Evolutionary conservation across 1,284 basidiomycete species (phyloP).

Genomic region (Cutaneotrichosporon cavernicola): DNA sequence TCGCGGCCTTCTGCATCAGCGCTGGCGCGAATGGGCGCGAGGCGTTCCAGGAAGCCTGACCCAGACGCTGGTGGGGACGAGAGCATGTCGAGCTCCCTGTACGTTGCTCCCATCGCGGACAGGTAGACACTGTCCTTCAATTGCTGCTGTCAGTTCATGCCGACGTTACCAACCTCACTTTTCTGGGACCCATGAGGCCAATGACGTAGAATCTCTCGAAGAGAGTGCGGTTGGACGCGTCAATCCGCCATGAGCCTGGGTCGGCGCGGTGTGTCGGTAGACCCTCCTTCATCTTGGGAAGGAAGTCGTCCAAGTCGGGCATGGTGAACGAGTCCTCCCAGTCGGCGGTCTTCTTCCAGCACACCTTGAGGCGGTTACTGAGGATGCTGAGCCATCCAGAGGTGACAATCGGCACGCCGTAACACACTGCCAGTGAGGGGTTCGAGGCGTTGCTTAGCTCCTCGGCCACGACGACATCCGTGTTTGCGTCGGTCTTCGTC

Average conservation of each 20-base stretch:
- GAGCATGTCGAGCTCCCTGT: conserved; percentile 38
- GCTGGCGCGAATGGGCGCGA: conserved; percentile 26
- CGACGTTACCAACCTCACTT: neutral
- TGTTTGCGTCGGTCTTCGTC: conserved; percentile 4
- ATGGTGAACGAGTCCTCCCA: conserved; percentile 40
- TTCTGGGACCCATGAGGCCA: conserved; percentile 23
- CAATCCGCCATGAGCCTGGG: conserved; percentile 31
- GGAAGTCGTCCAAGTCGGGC: conserved; percentile 31
- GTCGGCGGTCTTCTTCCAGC: conserved; percentile 46
- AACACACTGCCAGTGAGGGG: conserved; percentile 37
- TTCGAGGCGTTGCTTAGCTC: conserved; percentile 21
- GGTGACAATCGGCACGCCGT: conserved; percentile 38
- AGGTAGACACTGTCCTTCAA: conserved; percentile 35
- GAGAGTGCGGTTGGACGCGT: conserved; percentile 28
- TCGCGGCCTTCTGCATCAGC: conserved; percentile 15
- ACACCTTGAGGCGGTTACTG: conserved; percentile 21
- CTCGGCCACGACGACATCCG: conserved; percentile 31
- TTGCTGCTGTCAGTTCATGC: conserved; percentile 8
- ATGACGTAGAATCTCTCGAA: conserved; percentile 40
- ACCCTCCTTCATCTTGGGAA: conserved; percentile 23
- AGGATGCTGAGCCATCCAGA: conserved; percentile 36
- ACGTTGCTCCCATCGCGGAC: conserved; percentile 40
- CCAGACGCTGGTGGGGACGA: conserved; percentile 20
- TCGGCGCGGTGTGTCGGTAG: conserved; percentile 5
- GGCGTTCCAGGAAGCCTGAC: conserved; percentile 29